A percentile compares a stretch with the other conserved stretches of the same genome.
Evolutionary conservation across 176 grass and related monocot genomes (phyloP).

Genomic region (Hordeum vulgare): DNA sequence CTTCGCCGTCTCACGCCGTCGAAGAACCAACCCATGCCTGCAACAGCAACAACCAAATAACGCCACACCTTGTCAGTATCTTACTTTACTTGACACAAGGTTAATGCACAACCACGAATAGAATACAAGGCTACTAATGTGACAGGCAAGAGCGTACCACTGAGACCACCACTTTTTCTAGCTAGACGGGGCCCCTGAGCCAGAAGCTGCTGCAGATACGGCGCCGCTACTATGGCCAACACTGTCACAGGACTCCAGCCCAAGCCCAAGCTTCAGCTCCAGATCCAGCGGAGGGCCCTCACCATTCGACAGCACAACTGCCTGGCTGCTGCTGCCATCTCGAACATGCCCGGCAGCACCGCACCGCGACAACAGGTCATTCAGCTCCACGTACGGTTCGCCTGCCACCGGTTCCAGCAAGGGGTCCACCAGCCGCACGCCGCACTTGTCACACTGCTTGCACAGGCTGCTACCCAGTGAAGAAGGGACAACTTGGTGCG

Average conservation of each 20-base stretch:
- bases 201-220: background rate
- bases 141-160: background rate
- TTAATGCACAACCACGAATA: background rate
- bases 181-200: background rate
- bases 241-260: background rate
- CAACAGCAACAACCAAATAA: background rate
- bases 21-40: background rate
- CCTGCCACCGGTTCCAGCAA: conserved; percentile 4
- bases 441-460: background rate
- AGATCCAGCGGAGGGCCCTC: background rate
- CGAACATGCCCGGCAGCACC: background rate
- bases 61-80: background rate
- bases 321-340: background rate
- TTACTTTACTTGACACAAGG: background rate
- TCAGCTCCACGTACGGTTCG: conserved; percentile 47
- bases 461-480: background rate
- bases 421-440: background rate
- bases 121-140: background rate
- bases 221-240: background rate
- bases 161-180: background rate
- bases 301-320: conserved; percentile 5
- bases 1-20: background rate
- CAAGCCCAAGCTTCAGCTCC: conserved; percentile 16
- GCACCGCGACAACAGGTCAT: conserved; percentile 34
- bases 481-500: conserved; percentile 2